A percentile compares a stretch with the other conserved stretches of the same genome.
Conservation (phyloP, 306 rosid genomes). For the Citrullus colocynthis region DNA sequence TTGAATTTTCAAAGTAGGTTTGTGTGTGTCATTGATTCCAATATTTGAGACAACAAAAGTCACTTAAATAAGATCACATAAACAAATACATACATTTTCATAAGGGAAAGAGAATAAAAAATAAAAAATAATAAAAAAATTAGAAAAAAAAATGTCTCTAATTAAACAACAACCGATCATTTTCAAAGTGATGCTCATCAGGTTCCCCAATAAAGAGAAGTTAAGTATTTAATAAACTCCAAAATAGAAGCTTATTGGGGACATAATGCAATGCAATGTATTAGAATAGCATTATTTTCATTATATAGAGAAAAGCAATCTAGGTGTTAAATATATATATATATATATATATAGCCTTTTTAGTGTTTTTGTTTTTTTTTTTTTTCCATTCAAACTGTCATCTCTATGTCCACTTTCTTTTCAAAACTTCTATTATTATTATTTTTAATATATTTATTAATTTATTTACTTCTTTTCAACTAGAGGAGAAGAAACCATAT, state of each 20-base stretch:
- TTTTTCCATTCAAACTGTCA: conserved; percentile 18
- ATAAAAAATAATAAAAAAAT: not conserved
- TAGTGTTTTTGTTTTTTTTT: conserved; percentile 3
- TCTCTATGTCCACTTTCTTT: conserved; percentile 13
- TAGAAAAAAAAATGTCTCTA: too few species aligned
- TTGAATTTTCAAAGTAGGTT: not conserved
- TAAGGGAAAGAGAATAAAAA: not conserved
- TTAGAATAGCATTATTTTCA: not conserved
- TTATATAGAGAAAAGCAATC: not conserved
- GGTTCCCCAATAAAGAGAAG: not conserved
- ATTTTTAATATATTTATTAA: not conserved
- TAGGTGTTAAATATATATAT: not conserved
- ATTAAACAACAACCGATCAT: not conserved
- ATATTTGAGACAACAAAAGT: conserved; percentile 5
- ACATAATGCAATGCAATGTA: not conserved
- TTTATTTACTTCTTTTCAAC: not conserved
- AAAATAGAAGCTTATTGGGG: conserved; percentile 6
- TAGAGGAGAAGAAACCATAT: not conserved
- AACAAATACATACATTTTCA: not conserved
- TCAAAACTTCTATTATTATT: not conserved
- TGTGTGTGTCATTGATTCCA: not conserved
- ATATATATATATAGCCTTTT: not conserved
- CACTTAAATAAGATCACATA: not conserved
- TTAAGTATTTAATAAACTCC: not conserved
- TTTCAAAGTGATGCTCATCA: not conserved